Evolutionary conservation across 2,329 filamentous ascomycete species (phyloP).

Genomic region (Hortaea sp.): DNA sequence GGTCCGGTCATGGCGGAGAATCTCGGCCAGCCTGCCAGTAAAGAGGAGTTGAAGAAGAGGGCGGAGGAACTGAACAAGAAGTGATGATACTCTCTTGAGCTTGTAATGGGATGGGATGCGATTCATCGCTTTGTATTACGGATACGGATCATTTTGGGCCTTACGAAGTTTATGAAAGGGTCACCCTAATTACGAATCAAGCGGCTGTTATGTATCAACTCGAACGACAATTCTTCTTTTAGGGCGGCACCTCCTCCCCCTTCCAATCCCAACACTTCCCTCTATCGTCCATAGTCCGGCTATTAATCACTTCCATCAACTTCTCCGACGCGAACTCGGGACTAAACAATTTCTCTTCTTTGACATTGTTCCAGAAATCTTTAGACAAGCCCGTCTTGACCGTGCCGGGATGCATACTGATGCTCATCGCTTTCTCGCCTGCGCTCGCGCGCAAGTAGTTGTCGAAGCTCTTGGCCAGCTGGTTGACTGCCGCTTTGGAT

Average conservation of each 20-base stretch:
- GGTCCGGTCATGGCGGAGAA: conserved; percentile 37
- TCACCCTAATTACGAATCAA: too few relatives aligned
- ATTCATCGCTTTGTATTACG: too few relatives aligned
- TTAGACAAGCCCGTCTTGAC: conserved; percentile 64
- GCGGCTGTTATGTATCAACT: not conserved
- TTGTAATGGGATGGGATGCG: too few relatives aligned
- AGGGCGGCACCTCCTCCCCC: conserved; percentile 53
- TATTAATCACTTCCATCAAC: conserved; percentile 49
- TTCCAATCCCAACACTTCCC: conserved; percentile 63
- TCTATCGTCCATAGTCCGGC: conserved; percentile 40
- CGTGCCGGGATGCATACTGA: conserved; percentile 71
- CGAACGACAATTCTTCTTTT: conserved; percentile 1
- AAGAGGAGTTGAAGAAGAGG: conserved; percentile 41
- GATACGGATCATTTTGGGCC: too few relatives aligned
- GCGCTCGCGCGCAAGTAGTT: conserved; percentile 49
- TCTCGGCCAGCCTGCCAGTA: conserved; percentile 35
- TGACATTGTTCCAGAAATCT: conserved; percentile 60
- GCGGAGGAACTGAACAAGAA: conserved; percentile 40
- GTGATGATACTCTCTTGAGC: too few relatives aligned
- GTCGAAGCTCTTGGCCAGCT: conserved; percentile 62
- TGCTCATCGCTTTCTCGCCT: conserved; percentile 53
- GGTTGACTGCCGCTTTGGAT: conserved; percentile 65
- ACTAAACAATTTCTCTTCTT: conserved; percentile 53
- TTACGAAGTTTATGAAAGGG: too few relatives aligned
- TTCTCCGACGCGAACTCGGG: conserved; percentile 56